Percentiles rank a stretch among this genome's conserved stretches.
Evolutionary conservation across 2,329 filamentous ascomycete species (phyloP).

Genomic region (Gaeumannomyces tritici): DNA sequence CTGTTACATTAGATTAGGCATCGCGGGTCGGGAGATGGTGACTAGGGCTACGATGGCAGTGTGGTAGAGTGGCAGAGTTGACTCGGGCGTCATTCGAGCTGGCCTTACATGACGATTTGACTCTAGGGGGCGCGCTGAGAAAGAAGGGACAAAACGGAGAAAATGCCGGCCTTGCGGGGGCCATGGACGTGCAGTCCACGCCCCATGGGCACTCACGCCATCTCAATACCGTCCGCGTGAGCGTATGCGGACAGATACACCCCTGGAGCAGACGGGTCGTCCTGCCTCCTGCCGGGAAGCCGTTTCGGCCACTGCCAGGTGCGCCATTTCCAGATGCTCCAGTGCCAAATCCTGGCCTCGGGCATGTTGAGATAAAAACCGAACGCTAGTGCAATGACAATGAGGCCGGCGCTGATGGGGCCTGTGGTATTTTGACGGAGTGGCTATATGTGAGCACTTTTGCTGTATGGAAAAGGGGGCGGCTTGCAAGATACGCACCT

Average conservation of each 20-base stretch:
- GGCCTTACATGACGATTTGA: too few species aligned
- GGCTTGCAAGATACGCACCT: neutral
- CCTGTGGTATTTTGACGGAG: neutral
- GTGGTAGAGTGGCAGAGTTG: too few species aligned
- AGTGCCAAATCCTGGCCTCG: neutral
- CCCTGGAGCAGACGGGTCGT: too few species aligned
- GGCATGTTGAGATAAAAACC: neutral
- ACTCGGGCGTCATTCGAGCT: too few species aligned
- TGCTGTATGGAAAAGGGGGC: neutral
- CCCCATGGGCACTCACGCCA: neutral
- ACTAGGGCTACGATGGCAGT: too few species aligned
- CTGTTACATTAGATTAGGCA: too few species aligned
- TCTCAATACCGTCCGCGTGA: neutral
- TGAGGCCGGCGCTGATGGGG: neutral
- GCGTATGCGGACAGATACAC: neutral
- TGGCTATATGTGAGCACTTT: neutral
- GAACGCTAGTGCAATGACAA: neutral
- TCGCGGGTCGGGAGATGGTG: too few species aligned
- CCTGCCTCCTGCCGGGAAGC: neutral
- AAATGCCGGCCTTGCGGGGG: too few species aligned
- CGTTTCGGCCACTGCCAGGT: neutral
- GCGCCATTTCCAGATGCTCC: neutral
- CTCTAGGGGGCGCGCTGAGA: too few species aligned
- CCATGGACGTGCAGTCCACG: too few species aligned
- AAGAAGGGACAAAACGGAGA: too few species aligned